These are phyloP conservation scores for Hibiscus mutabilis DNA, from an alignment of 345 rosid genomes.

Conservation along the genomic window DNA sequence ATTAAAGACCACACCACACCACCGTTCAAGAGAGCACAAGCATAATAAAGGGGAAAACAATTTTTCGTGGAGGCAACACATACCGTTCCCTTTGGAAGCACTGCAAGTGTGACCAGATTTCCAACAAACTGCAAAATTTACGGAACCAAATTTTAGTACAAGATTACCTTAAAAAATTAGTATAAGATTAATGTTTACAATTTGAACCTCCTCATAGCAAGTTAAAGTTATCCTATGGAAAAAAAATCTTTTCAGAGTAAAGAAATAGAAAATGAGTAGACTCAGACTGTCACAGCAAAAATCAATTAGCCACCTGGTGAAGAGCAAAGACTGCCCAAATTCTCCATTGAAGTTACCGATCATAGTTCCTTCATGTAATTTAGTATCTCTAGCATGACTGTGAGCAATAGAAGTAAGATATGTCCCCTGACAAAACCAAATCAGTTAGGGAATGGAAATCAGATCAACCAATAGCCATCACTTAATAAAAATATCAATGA, in stretches of 20 bases:
- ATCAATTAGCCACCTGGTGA: constrained; percentile 56
- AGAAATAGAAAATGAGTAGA: neutral
- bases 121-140: constrained; percentile 60
- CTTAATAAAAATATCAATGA: neutral
- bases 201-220: constrained; percentile 7
- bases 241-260: constrained; percentile 2
- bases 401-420: constrained; percentile 82
- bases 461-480: constrained; percentile 1
- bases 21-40: neutral
- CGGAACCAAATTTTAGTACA: neutral
- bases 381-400: constrained; percentile 54
- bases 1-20: neutral
- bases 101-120: constrained; percentile 70
- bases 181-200: neutral
- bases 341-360: constrained; percentile 86
- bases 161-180: neutral
- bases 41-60: neutral
- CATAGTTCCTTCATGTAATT: constrained; percentile 60
- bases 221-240: neutral
- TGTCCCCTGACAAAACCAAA: constrained; percentile 59
- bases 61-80: constrained; percentile 2
- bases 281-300: constrained; percentile 11
- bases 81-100: constrained; percentile 56
- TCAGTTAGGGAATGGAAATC: neutral
- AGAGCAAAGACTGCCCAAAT: constrained; percentile 78